A percentile compares a stretch with the other conserved stretches of the same genome.
Conservation (phyloP, 768 basidiomycete species). For the Calvatia gigantea region DNA sequence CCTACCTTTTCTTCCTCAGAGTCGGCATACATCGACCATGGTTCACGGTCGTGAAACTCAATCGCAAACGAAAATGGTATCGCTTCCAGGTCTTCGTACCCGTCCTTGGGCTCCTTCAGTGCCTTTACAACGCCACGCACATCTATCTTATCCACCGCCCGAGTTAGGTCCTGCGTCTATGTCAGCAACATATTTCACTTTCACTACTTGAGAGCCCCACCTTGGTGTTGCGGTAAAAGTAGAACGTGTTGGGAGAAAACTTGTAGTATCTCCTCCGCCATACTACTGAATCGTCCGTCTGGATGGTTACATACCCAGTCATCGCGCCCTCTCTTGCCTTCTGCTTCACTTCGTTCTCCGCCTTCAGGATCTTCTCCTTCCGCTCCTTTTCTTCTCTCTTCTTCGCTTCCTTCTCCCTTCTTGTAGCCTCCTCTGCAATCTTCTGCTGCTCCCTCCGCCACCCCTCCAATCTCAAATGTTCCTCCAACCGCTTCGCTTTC, state of each 20-base stretch:
- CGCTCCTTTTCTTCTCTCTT: slow-evolving; percentile 40
- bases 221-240: slow-evolving; percentile 50
- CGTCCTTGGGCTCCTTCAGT: slow-evolving; percentile 62
- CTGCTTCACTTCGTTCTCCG: slow-evolving; percentile 37
- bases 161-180: slow-evolving; percentile 32
- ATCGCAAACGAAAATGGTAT: slow-evolving; percentile 67
- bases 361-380: slow-evolving; percentile 39
- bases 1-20: slow-evolving; percentile 61
- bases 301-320: slow-evolving; percentile 62
- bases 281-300: slow-evolving; percentile 45
- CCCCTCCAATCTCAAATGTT: slow-evolving; percentile 47
- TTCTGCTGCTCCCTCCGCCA: slow-evolving; percentile 44
- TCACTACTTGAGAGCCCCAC: slow-evolving; percentile 27
- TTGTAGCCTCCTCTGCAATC: slow-evolving; percentile 48
- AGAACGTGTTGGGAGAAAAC: slow-evolving; percentile 42
- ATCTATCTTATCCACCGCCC: slow-evolving; percentile 38
- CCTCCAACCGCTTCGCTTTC: slow-evolving; percentile 38
- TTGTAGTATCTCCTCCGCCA: slow-evolving; percentile 70
- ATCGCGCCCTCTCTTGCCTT: slow-evolving; percentile 31
- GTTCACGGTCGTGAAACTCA: slow-evolving; percentile 47
- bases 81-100: slow-evolving; percentile 63
- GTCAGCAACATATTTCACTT: not conserved
- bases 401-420: slow-evolving; percentile 49
- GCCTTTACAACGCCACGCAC: slow-evolving; percentile 43
- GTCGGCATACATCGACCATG: slow-evolving; percentile 61